Percentiles rank a stretch among this genome's conserved stretches.
phyloP scores from a whole-genome alignment of 2,329 filamentous ascomycete species.

The Exophiala sp. region DNA sequence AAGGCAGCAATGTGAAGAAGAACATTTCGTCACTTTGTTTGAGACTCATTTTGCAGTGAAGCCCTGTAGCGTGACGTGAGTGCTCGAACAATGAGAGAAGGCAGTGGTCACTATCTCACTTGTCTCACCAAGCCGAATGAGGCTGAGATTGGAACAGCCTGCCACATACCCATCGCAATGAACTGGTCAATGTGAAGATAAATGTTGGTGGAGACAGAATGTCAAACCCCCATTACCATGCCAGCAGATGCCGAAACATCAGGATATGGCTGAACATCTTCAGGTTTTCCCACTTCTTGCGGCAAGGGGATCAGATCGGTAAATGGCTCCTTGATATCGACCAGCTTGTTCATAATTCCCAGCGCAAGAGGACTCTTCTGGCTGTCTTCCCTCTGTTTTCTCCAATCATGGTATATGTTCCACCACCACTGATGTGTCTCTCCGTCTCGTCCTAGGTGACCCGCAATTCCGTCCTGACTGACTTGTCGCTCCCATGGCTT shows the following conservation, averaged over 20 bases:
- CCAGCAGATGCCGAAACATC: not conserved
- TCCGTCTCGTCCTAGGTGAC: constrained; percentile 51
- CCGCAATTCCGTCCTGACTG: constrained; percentile 41
- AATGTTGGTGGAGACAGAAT: not conserved
- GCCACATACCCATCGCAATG: not conserved
- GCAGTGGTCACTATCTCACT: not conserved
- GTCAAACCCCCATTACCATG: not conserved
- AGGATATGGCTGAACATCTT: constrained; percentile 19
- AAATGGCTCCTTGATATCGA: constrained; percentile 18
- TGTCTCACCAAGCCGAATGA: constrained; percentile 1
- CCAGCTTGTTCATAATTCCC: constrained; percentile 13
- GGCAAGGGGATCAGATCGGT: constrained; percentile 17
- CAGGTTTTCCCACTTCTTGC: constrained; percentile 19
- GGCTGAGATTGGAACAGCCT: not conserved
- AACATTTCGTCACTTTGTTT: too few relatives aligned
- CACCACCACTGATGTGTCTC: constrained; percentile 55
- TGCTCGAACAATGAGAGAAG: not conserved
- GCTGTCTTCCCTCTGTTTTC: constrained; percentile 8
- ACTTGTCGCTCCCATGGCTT: constrained; percentile 52
- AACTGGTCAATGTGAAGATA: too few relatives aligned
- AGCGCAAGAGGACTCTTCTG: constrained; percentile 9
- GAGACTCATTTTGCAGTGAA: not conserved
- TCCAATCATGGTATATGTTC: constrained; percentile 45
- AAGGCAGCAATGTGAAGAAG: too few relatives aligned
- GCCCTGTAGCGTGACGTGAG: not conserved